Evolutionary conservation across 148 eudicot species (phyloP).

Genomic region (Rhododendron kiyosumense): DNA sequence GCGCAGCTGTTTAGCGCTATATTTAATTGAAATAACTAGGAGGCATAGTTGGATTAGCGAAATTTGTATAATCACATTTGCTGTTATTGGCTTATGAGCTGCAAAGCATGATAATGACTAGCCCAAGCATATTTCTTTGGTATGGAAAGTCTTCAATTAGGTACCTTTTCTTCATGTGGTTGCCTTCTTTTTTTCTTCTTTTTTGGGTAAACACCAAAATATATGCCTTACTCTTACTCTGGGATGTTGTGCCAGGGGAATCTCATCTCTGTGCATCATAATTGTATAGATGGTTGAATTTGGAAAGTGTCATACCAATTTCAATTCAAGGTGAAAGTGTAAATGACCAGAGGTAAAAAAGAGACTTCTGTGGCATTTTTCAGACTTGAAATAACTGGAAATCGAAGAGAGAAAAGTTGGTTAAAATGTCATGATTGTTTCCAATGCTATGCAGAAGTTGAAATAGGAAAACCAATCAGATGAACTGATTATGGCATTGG

Average conservation of each 20-base stretch:
- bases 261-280: neutral
- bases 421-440: neutral
- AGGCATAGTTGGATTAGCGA: neutral
- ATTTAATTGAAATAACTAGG: neutral
- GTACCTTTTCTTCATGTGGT: neutral
- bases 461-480: neutral
- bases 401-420: neutral
- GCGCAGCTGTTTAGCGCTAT: neutral
- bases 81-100: neutral
- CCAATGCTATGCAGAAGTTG: neutral
- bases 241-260: neutral
- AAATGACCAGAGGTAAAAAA: neutral
- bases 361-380: neutral
- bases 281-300: neutral
- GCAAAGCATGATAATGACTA: constrained; percentile 6
- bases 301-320: neutral
- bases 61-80: constrained; percentile 6
- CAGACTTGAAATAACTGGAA: neutral
- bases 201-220: neutral
- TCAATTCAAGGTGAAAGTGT: neutral
- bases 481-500: neutral
- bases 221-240: neutral
- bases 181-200: neutral
- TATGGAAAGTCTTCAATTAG: neutral
- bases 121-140: neutral